A percentile compares a stretch with the other conserved stretches of the same genome.
phyloP scores from a whole-genome alignment of 1,284 basidiomycete species.

The Rhizoctonia solani region DNA sequence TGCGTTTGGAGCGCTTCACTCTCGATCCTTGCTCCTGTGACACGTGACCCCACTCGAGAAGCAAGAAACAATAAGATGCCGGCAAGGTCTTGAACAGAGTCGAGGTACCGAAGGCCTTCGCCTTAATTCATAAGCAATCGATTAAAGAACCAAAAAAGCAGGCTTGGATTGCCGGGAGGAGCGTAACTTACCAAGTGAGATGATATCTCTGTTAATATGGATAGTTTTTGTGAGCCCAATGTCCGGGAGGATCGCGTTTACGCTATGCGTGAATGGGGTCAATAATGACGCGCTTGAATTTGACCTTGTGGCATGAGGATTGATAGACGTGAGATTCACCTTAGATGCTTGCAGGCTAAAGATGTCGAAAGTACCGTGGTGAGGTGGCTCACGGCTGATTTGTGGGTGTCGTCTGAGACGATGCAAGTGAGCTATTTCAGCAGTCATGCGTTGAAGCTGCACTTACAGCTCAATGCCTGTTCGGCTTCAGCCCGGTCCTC shows the following conservation, averaged over 20 bases:
- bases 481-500: neutral
- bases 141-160: neutral
- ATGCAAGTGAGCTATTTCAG: neutral
- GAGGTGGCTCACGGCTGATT: constrained; percentile 74
- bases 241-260: constrained; percentile 34
- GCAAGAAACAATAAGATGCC: constrained; percentile 75
- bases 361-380: constrained; percentile 48
- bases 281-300: neutral
- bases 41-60: constrained; percentile 69
- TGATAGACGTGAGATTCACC: constrained; percentile 2
- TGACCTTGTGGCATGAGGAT: neutral
- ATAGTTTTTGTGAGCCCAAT: constrained; percentile 8
- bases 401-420: constrained; percentile 71
- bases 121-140: constrained; percentile 2
- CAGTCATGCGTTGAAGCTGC: neutral
- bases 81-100: constrained; percentile 71
- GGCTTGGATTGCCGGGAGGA: neutral
- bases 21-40: constrained; percentile 69
- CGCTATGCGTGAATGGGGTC: neutral
- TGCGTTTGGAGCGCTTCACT: constrained; percentile 6
- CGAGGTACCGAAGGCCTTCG: constrained; percentile 59
- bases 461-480: constrained; percentile 16
- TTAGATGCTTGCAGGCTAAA: constrained; percentile 8
- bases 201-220: neutral
- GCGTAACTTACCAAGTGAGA: constrained; percentile 3